Evolutionary conservation across 2,329 filamentous ascomycete species (phyloP).

Genomic region (Curvularia sp.): DNA sequence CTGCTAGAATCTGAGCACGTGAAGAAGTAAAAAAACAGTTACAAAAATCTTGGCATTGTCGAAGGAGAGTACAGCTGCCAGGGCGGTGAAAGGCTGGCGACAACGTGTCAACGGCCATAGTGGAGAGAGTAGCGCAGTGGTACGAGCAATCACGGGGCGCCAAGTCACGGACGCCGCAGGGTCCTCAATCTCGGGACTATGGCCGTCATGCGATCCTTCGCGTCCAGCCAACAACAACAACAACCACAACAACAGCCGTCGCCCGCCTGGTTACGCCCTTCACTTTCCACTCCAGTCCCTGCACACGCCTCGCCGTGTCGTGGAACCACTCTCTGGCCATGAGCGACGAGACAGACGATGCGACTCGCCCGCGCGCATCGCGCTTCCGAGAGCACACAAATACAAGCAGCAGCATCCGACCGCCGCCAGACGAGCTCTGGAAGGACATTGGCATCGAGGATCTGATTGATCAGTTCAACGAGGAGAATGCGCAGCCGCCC

Average conservation of each 20-base stretch:
- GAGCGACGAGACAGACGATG: slow-evolving; percentile 31
- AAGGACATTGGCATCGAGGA: slow-evolving; percentile 35
- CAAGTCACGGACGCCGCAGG: slow-evolving; percentile 28
- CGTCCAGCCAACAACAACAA: slow-evolving; percentile 14
- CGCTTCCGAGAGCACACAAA: slow-evolving; percentile 44
- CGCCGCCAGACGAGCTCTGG: slow-evolving; percentile 44
- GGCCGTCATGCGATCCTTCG: slow-evolving; percentile 9
- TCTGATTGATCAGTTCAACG: slow-evolving; percentile 36
- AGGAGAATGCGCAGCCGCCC: slow-evolving; percentile 33
- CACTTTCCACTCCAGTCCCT: slow-evolving; percentile 3
- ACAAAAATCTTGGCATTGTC: background rate
- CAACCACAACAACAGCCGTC: slow-evolving; percentile 9
- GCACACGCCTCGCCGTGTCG: slow-evolving; percentile 8
- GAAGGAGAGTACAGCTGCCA: background rate
- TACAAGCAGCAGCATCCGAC: slow-evolving; percentile 37
- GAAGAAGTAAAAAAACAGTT: background rate
- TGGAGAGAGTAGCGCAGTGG: slow-evolving; percentile 7
- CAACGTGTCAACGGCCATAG: slow-evolving; percentile 13
- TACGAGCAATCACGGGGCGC: slow-evolving; percentile 19
- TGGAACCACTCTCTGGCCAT: slow-evolving; percentile 20
- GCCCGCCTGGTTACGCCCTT: background rate
- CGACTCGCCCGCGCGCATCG: slow-evolving; percentile 32
- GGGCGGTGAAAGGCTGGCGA: slow-evolving; percentile 10
- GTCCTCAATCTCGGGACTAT: slow-evolving; percentile 16
- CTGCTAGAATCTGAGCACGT: background rate